phyloP scores from a whole-genome alignment of 2,329 filamentous ascomycete species.

The Triangularia verruculosa region DNA sequence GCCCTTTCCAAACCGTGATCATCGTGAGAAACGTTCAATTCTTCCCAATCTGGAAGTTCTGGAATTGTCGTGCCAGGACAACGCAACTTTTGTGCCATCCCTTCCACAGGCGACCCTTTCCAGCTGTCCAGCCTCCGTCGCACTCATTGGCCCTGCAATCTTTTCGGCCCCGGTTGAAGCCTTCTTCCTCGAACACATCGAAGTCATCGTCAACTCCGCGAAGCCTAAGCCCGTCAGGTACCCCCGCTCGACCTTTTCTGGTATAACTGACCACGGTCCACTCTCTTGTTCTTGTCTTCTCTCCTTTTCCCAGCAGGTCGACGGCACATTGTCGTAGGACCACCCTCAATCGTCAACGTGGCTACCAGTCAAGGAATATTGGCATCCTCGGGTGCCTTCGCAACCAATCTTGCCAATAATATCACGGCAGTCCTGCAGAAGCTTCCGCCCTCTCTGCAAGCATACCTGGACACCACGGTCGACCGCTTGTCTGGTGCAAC shows the following conservation, averaged over 20 bases:
- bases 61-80: slow-evolving; percentile 22
- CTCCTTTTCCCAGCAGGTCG: slow-evolving; percentile 18
- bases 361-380: slow-evolving; percentile 56
- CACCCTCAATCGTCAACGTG: slow-evolving; percentile 52
- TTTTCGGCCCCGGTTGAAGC: slow-evolving; percentile 21
- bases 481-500: slow-evolving; percentile 48
- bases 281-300: slow-evolving; percentile 3
- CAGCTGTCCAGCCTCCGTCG: slow-evolving; percentile 10
- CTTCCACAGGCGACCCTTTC: slow-evolving; percentile 12
- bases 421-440: slow-evolving; percentile 40
- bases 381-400: slow-evolving; percentile 60
- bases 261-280: slow-evolving; percentile 19
- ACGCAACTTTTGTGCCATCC: slow-evolving; percentile 16
- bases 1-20: slow-evolving; percentile 22
- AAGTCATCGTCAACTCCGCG: slow-evolving; percentile 16
- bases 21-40: slow-evolving; percentile 5
- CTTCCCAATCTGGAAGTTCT: slow-evolving; percentile 12
- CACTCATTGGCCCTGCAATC: slow-evolving; percentile 22
- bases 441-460: slow-evolving; percentile 45
- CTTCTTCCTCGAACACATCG: slow-evolving; percentile 16
- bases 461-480: slow-evolving; percentile 54
- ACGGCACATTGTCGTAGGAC: slow-evolving; percentile 41
- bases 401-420: slow-evolving; percentile 53
- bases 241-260: slow-evolving; percentile 19
- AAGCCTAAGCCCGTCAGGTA: slow-evolving; percentile 18